Evolutionary conservation across 2,329 filamentous ascomycete genomes (phyloP).

Genomic region (Grosmannia serpens): DNA sequence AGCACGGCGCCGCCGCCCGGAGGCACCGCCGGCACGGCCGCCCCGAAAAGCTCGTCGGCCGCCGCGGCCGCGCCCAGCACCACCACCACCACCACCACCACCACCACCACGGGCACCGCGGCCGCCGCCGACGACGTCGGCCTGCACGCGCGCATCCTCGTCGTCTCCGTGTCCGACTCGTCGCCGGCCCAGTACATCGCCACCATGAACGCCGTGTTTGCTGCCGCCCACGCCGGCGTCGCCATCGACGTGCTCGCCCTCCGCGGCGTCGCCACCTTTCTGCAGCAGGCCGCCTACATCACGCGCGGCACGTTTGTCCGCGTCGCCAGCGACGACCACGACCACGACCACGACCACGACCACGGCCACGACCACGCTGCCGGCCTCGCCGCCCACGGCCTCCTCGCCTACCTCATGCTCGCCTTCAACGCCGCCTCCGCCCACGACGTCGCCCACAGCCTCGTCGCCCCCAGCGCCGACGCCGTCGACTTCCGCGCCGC

Average conservation of each 20-base stretch:
- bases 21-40: neutral
- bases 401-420: slow-evolving; percentile 92
- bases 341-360: no score
- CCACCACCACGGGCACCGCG: slow-evolving; percentile 3
- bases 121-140: slow-evolving; percentile 27
- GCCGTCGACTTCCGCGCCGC: slow-evolving; percentile 95
- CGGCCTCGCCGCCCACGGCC: slow-evolving; percentile 48
- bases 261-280: slow-evolving; percentile 74
- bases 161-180: slow-evolving; percentile 76
- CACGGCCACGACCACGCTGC: slow-evolving; percentile 25
- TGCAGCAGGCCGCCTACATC: slow-evolving; percentile 74
- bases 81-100: neutral
- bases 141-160: slow-evolving; percentile 72
- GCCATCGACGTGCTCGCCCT: slow-evolving; percentile 88
- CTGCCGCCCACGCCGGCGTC: slow-evolving; percentile 75
- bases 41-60: neutral
- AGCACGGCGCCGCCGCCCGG: slow-evolving; percentile 12
- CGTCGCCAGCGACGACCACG: slow-evolving; percentile 19
- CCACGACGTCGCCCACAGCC: slow-evolving; percentile 16
- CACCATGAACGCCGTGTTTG: slow-evolving; percentile 97
- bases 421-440: slow-evolving; percentile 45
- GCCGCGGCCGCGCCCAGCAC: neutral
- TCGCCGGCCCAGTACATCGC: slow-evolving; percentile 91
- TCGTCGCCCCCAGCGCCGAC: slow-evolving; percentile 71
- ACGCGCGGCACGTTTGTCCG: slow-evolving; percentile 46